Base-by-base conservation (phyloP, 2,329 filamentous ascomycete genomes). In the Harringtonia aguacate region DNA sequence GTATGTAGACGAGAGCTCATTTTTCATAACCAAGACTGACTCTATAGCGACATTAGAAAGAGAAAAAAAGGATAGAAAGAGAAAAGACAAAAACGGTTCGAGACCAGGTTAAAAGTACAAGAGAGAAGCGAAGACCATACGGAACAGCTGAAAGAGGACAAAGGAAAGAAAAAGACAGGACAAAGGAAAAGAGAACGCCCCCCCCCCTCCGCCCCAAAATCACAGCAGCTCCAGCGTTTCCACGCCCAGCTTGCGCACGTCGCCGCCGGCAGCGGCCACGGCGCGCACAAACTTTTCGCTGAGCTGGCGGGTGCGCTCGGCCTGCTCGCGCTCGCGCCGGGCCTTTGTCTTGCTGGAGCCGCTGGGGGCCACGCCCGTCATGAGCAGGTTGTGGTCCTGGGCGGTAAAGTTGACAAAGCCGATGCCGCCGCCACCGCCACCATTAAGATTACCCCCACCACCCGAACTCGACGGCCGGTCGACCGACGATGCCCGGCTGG, bases 281-380 rank as follows among this genome's bases (percentile, higher is more conserved):
- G 81, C 82, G 60, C 77, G 77, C 50, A 82, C 64, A 27, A 84
- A 80, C 8, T 79, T 78, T 60, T 85, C 77, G 55, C 75, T 81
- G 44, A 89, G 58, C 58, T 75, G 72, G 52, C 81, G 66, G 54
- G 85, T 70, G 62, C 82, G 81, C 57, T 95, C 90, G 43, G 75
- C 70, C 2, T 86, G 86, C 66, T 95, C 90, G 60, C 86, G 84
- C 62, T 97, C 90, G 41, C 92, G 69, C 44, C 88, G 69, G n/a
- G 87, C 87, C 60, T 95, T 95, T 9, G 92, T 97, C 74, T 97
- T 97, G 52, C 79, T 85, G 53, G 81, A 88, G 10, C 92, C 92
- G 51, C 83, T 89, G 1, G 90, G 90, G 37, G 92, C 92, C 13
- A 98, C 92, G 6, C 89, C 90, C 8, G 78, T 86, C 62, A 98